Evolutionary conservation across 148 eudicot genomes (phyloP).

Genomic region (Linanthus parryae): DNA sequence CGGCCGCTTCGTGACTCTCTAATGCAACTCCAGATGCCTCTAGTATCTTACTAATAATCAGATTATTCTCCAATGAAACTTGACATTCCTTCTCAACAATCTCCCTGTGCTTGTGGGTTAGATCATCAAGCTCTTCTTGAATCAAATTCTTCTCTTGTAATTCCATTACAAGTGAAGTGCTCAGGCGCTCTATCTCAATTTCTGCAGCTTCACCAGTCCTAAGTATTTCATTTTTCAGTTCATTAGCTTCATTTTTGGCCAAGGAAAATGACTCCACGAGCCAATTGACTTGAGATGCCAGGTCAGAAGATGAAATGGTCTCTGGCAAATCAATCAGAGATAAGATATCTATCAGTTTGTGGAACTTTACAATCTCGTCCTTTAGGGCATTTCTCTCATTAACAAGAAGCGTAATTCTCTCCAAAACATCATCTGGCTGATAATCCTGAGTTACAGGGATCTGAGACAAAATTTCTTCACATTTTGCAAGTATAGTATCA

Average conservation of each 20-base stretch:
- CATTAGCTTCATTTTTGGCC: conserved; percentile 41
- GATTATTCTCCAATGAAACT: conserved; percentile 51
- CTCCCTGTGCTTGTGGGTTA: conserved; percentile 32
- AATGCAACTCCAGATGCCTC: conserved; percentile 58
- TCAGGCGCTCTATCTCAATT: conserved; percentile 42
- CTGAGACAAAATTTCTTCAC: conserved; percentile 50
- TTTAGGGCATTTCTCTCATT: conserved; percentile 55
- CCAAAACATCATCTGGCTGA: conserved; percentile 42
- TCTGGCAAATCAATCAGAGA: conserved; percentile 59
- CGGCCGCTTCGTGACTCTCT: conserved; percentile 20
- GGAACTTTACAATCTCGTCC: conserved; percentile 35
- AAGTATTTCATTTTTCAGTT: conserved; percentile 45
- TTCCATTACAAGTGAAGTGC: conserved; percentile 43
- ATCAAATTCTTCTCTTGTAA: conserved; percentile 52
- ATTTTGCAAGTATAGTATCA: conserved; percentile 49
- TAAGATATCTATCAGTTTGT: conserved; percentile 43
- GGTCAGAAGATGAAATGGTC: conserved; percentile 41
- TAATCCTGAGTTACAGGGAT: conserved; percentile 33
- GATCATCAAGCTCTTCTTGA: conserved; percentile 52
- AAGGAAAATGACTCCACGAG: conserved; percentile 53
- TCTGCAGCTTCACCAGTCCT: conserved; percentile 38
- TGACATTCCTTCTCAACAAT: conserved; percentile 37
- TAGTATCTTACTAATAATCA: conserved; percentile 36
- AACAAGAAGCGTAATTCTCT: conserved; percentile 57
- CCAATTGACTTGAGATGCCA: conserved; percentile 62